These are phyloP conservation scores for Leishmania major DNA, from an alignment of 208 protist genomes.

Conservation along the genomic window DNA sequence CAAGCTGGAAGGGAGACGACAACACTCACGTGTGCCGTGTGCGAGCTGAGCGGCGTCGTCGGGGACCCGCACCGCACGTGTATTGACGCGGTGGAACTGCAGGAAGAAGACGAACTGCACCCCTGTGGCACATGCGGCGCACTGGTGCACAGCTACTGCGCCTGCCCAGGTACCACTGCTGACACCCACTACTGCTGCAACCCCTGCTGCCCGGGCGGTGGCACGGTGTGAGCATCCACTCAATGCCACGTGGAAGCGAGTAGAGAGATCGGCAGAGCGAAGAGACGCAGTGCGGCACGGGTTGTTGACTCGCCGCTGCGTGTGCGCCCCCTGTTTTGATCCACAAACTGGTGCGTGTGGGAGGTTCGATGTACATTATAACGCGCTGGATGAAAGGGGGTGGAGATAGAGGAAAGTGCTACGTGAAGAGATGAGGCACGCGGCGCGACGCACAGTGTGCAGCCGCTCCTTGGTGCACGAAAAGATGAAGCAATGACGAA, in stretches of 20 bases:
- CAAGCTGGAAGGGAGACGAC: not conserved
- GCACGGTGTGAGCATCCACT: not conserved
- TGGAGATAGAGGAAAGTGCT: too few species aligned
- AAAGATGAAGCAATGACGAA: not conserved
- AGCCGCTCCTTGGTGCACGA: not conserved
- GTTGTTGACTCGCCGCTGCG: not conserved
- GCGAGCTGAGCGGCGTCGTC: conserved; percentile 41
- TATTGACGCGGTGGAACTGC: not conserved
- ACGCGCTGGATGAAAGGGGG: not conserved
- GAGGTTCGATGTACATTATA: not conserved
- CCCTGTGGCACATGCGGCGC: conserved; percentile 25
- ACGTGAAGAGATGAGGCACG: not conserved
- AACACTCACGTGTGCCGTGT: conserved; percentile 36
- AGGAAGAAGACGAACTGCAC: conserved; percentile 23
- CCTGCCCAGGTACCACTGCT: not conserved
- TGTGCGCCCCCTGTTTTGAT: too few species aligned
- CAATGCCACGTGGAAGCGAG: not conserved
- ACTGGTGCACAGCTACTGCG: conserved; percentile 32
- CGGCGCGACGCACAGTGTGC: not conserved
- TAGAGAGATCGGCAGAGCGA: not conserved
- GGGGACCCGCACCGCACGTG: not conserved
- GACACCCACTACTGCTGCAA: conserved; percentile 17
- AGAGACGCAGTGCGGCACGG: not conserved
- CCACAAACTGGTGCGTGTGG: not conserved
- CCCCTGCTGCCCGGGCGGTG: conserved; percentile 12